A percentile compares a stretch with the other conserved stretches of the same genome.
phyloP scores from a whole-genome alignment of 768 basidiomycete species.

The Lactarius indigo region DNA sequence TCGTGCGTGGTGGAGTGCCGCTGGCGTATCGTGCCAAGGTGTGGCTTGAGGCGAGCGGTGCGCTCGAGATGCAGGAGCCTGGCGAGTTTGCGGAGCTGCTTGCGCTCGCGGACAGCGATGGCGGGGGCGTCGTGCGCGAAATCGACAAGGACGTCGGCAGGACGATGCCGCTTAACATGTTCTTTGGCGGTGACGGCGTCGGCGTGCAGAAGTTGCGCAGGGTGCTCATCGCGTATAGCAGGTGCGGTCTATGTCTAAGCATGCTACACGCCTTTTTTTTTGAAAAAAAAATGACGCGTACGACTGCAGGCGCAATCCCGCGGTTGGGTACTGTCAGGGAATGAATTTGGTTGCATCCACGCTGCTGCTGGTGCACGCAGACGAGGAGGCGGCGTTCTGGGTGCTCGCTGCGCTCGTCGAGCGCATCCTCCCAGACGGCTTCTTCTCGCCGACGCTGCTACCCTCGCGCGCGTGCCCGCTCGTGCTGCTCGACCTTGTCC shows the following conservation, averaged over 20 bases:
- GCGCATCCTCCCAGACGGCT: constrained; percentile 83
- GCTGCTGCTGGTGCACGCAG: constrained; percentile 84
- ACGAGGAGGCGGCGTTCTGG: constrained; percentile 99
- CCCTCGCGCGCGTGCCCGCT: constrained; percentile 93
- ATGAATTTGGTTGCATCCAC: constrained; percentile 97
- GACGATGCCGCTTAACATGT: constrained; percentile 92
- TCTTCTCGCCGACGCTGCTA: constrained; percentile 88
- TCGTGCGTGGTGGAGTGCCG: constrained; percentile 86
- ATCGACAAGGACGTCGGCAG: constrained; percentile 95
- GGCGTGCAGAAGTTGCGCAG: constrained; percentile 90
- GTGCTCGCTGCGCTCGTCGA: constrained; percentile 86
- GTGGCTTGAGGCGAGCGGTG: constrained; percentile 93
- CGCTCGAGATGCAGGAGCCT: constrained; percentile 87
- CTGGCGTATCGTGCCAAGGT: constrained; percentile 82
- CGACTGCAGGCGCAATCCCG: constrained; percentile 71
- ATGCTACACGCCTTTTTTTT: neutral
- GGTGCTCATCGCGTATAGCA: constrained; percentile 88
- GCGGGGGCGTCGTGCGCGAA: constrained; percentile 58
- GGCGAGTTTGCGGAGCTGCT: constrained; percentile 86
- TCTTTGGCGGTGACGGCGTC: constrained; percentile 95
- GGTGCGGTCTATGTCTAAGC: constrained; percentile 46
- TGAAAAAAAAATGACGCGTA: too few species aligned
- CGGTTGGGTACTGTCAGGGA: constrained; percentile 92
- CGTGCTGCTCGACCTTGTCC: constrained; percentile 85
- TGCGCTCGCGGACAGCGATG: constrained; percentile 38